Evolutionary conservation across 768 basidiomycete genomes (phyloP).

Genomic region (Termitomyces sp.): DNA sequence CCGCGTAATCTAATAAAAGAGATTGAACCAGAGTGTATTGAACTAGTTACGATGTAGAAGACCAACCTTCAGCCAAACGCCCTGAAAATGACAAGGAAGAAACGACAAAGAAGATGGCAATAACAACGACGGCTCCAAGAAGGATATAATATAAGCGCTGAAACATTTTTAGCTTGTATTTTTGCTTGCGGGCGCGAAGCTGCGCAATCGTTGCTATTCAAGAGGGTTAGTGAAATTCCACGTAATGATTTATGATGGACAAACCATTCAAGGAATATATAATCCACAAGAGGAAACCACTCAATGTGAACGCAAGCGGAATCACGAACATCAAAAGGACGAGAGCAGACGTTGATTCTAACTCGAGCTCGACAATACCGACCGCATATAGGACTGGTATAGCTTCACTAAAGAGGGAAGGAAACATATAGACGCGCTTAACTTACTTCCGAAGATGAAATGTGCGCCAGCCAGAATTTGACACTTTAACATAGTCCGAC

Average conservation of each 20-base stretch:
- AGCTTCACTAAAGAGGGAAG: constrained; percentile 1
- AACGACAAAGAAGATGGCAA: constrained; percentile 88
- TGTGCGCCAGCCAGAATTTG: constrained; percentile 79
- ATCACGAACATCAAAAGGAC: constrained; percentile 86
- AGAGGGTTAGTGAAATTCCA: not conserved
- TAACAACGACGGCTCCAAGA: constrained; percentile 72
- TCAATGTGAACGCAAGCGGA: constrained; percentile 93
- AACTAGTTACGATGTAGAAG: constrained; percentile 2
- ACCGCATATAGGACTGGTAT: constrained; percentile 80
- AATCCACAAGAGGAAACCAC: constrained; percentile 94
- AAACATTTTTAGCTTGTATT: constrained; percentile 88
- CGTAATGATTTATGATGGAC: constrained; percentile 14
- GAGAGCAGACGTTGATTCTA: constrained; percentile 86
- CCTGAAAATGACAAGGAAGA: constrained; percentile 90
- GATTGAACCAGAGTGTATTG: not conserved
- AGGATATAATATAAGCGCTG: constrained; percentile 81
- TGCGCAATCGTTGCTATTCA: constrained; percentile 78
- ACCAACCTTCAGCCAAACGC: constrained; percentile 80
- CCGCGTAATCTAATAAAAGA: constrained; percentile 69
- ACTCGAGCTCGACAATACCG: constrained; percentile 88
- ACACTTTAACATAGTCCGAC: constrained; percentile 78
- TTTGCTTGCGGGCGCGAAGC: constrained; percentile 80
- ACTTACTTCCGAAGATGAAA: constrained; percentile 90
- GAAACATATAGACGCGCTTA: not conserved
- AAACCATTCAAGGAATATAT: constrained; percentile 84